A percentile compares a stretch with the other conserved stretches of the same genome.
Evolutionary conservation across 78 protist species (phyloP).

Genomic region (Tieghemostelium lacteum): DNA sequence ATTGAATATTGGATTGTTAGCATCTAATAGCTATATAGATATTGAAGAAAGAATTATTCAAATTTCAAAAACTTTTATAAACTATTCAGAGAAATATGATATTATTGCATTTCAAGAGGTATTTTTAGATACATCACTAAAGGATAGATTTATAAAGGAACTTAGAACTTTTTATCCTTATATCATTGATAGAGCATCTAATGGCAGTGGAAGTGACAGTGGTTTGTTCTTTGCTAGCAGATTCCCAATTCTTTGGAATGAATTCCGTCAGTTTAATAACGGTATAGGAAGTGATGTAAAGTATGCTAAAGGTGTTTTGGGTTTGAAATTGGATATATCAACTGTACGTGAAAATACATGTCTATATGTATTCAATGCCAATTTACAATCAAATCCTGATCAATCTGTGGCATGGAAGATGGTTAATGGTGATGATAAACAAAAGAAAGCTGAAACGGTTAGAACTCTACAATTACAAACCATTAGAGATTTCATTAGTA

Average conservation of each 20-base stretch:
- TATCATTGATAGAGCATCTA: constrained; percentile 35
- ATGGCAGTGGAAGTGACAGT: constrained; percentile 1
- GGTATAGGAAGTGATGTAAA: constrained; percentile 69
- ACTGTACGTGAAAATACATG: constrained; percentile 23
- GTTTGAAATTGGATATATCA: constrained; percentile 58
- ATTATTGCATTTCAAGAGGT: constrained; percentile 51
- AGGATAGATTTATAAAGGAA: constrained; percentile 9
- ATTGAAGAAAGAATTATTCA: constrained; percentile 22
- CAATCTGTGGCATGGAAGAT: constrained; percentile 62
- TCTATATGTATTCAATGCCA: constrained; percentile 72
- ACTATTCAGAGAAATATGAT: constrained; percentile 57
- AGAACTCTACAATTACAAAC: constrained; percentile 59
- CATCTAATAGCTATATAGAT: background rate
- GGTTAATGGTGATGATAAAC: constrained; percentile 75
- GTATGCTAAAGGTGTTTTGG: constrained; percentile 54
- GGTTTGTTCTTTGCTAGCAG: constrained; percentile 65
- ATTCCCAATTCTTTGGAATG: constrained; percentile 72
- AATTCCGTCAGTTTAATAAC: constrained; percentile 41
- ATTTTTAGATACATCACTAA: constrained; percentile 14
- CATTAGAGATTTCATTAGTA: constrained; percentile 37
- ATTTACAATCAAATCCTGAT: constrained; percentile 66
- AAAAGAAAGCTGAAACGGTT: constrained; percentile 59
- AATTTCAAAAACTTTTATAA: constrained; percentile 33
- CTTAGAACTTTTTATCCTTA: constrained; percentile 28
- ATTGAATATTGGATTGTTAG: constrained; percentile 6